These are phyloP conservation scores for Trametes punicea DNA, from an alignment of 768 basidiomycete species.

Conservation along the genomic window DNA sequence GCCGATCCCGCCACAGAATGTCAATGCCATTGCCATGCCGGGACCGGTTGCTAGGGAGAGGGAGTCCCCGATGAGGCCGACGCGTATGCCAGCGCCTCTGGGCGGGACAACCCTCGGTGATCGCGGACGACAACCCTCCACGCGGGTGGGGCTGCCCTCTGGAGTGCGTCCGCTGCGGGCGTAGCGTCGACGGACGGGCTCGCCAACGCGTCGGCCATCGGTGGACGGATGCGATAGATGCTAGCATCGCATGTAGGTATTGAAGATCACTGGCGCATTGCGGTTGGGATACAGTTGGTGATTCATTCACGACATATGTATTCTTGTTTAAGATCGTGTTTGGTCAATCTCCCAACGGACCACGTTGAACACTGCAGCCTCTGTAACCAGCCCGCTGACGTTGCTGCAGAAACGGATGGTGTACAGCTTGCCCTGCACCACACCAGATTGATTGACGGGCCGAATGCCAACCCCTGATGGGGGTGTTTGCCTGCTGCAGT, in stretches of 20 bases:
- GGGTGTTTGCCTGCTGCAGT: not conserved
- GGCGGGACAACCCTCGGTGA: conserved; percentile 9
- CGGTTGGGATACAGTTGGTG: too few species aligned
- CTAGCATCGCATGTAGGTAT: too few species aligned
- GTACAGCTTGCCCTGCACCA: not conserved
- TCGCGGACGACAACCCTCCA: conserved; percentile 18
- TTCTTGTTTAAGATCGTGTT: too few species aligned
- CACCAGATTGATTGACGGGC: not conserved
- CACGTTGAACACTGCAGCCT: too few species aligned
- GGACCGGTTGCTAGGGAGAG: conserved; percentile 9
- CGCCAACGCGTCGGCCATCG: not conserved
- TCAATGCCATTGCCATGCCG: not conserved
- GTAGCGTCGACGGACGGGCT: not conserved
- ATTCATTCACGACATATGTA: too few species aligned
- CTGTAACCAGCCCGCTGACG: too few species aligned
- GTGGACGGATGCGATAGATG: not conserved
- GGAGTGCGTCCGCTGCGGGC: conserved; percentile 23
- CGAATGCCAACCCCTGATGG: not conserved
- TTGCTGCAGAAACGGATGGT: too few species aligned
- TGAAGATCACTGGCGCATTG: too few species aligned
- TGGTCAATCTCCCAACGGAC: too few species aligned
- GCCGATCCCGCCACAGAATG: conserved; percentile 2
- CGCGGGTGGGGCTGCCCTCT: conserved; percentile 21
- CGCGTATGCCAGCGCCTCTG: conserved; percentile 4
- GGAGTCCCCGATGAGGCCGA: conserved; percentile 8